Percentiles rank a stretch among this genome's conserved stretches.
phyloP scores from a whole-genome alignment of 2,329 filamentous ascomycete species.

The Ceratocystiopsis sp. region DNA sequence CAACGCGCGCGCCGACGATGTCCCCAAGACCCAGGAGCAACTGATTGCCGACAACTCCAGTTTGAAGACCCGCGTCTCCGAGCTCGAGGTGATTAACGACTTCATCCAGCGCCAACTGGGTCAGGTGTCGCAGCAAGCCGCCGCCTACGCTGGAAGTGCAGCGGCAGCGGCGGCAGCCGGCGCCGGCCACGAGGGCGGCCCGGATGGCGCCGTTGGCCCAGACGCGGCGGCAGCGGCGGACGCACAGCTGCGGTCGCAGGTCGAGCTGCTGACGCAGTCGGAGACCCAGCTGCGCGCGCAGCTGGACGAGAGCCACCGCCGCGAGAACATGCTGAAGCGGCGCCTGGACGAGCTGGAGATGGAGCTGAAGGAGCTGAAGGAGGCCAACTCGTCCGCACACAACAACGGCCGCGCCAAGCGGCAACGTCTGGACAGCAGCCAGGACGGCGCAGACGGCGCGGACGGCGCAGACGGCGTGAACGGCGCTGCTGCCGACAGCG shows the following conservation, averaged over 20 bases:
- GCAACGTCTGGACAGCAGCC: conserved; percentile 11
- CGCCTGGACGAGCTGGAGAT: conserved; percentile 64
- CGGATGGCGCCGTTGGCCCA: conserved; percentile 33
- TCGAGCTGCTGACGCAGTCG: conserved; percentile 37
- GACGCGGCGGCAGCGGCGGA: conserved; percentile 51
- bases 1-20: conserved; percentile 40
- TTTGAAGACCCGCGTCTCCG: conserved; percentile 87
- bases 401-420: conserved; percentile 14
- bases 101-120: conserved; percentile 58
- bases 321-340: conserved; percentile 69
- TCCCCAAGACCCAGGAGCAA: conserved; percentile 63
- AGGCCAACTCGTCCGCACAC: conserved; percentile 10
- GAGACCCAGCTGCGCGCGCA: conserved; percentile 41
- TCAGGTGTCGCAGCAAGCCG: conserved; percentile 41
- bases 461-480: neutral
- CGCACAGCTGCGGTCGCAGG: conserved; percentile 31
- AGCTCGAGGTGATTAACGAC: conserved; percentile 88
- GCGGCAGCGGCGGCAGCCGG: too few relatives aligned
- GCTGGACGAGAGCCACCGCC: conserved; percentile 58
- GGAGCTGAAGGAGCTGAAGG: conserved; percentile 26
- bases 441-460: too few relatives aligned
- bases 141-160: neutral
- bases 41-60: conserved; percentile 65
- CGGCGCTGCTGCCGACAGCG: too few relatives aligned
- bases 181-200: neutral